Percentiles rank a stretch among this genome's conserved stretches.
Conservation (phyloP, 164 flowering plant genomes). For the Liriodendron chinense region DNA sequence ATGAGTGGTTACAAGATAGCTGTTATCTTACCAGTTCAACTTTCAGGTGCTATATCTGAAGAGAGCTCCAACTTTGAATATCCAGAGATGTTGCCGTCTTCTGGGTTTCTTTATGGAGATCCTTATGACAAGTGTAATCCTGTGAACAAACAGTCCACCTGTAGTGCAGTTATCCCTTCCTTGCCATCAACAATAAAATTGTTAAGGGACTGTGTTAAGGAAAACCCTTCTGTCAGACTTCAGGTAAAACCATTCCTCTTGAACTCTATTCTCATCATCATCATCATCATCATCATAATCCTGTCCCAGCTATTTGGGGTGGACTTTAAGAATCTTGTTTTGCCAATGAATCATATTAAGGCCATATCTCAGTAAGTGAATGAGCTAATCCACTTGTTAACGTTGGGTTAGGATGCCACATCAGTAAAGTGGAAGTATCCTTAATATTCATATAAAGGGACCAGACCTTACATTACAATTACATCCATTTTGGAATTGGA, state of each 20-base stretch:
- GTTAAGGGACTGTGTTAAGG: conserved; percentile 62
- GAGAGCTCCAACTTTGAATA: conserved; percentile 23
- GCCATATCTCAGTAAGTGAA: too few relatives aligned
- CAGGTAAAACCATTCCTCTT: conserved; percentile 44
- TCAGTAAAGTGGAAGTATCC: too few relatives aligned
- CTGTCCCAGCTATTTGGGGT: background rate
- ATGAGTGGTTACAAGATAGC: background rate
- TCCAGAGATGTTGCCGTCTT: conserved; percentile 33
- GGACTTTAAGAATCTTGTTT: too few relatives aligned
- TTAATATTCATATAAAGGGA: too few relatives aligned
- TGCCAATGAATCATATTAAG: too few relatives aligned
- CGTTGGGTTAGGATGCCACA: too few relatives aligned
- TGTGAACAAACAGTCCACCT: conserved; percentile 24
- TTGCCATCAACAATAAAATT: conserved; percentile 69
- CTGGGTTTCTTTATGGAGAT: conserved; percentile 40
- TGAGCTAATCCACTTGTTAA: too few relatives aligned
- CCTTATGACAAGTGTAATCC: conserved; percentile 35
- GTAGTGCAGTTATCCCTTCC: conserved; percentile 68
- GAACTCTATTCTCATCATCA: background rate
- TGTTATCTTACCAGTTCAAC: background rate
- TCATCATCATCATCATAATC: background rate
- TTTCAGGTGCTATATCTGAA: conserved; percentile 29
- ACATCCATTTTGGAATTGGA: too few relatives aligned
- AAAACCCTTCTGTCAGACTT: conserved; percentile 59
- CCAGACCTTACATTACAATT: too few relatives aligned